A percentile compares a stretch with the other conserved stretches of the same genome.
These are phyloP conservation scores for Penicillium taxi DNA, from an alignment of 495 filamentous ascomycete genomes.

Conservation along the genomic window DNA sequence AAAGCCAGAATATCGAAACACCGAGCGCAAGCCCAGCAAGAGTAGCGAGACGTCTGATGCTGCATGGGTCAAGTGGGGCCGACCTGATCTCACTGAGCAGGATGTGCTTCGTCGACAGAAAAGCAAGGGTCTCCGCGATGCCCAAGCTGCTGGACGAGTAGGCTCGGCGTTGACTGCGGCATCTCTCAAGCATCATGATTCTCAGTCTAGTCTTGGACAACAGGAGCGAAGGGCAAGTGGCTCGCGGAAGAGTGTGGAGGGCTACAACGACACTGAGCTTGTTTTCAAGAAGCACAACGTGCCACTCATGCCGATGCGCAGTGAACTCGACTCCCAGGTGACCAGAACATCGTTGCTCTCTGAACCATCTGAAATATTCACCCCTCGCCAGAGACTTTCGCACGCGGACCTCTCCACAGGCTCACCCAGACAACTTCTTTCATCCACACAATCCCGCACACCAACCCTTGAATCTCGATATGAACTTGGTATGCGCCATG, in stretches of 20 bases:
- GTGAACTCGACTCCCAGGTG: constrained; percentile 76
- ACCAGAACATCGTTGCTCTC: constrained; percentile 87
- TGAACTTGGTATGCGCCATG: constrained; percentile 48
- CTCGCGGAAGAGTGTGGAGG: constrained; percentile 45
- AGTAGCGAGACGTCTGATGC: constrained; percentile 41
- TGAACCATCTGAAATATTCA: constrained; percentile 60
- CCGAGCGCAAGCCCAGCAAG: constrained; percentile 36
- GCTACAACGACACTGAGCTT: constrained; percentile 50
- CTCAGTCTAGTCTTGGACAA: constrained; percentile 49
- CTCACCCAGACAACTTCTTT: constrained; percentile 41
- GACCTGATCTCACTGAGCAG: constrained; percentile 43
- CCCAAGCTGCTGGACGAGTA: constrained; percentile 47
- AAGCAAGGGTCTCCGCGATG: constrained; percentile 53
- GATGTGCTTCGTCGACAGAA: constrained; percentile 48
- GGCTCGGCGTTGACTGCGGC: constrained; percentile 54
- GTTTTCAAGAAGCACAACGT: constrained; percentile 53
- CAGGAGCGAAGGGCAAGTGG: constrained; percentile 40
- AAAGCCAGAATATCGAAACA: constrained; percentile 29
- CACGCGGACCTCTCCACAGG: constrained; percentile 49
- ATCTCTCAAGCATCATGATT: constrained; percentile 59
- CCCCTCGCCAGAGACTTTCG: constrained; percentile 24
- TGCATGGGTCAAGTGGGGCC: constrained; percentile 38
- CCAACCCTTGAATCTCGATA: constrained; percentile 44
- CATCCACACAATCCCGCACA: constrained; percentile 46
- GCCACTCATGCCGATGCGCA: constrained; percentile 80